Conservation (phyloP, 805 yeast species). For the Cyberlindnera galapagoensis region DNA sequence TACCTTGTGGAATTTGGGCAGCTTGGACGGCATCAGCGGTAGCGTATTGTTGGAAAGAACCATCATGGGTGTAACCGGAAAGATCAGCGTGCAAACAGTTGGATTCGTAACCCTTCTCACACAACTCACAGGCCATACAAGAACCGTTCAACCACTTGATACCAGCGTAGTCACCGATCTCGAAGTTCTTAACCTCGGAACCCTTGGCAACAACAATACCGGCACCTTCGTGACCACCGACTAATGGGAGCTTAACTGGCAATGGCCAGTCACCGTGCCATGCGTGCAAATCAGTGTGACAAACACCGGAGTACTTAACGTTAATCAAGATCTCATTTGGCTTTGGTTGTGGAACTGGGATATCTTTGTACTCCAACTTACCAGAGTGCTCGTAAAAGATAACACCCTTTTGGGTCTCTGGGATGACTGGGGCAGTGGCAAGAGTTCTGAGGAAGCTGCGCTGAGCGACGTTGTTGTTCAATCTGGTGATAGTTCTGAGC, state of each 20-base stretch:
- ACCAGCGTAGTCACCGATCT: constrained; percentile 78
- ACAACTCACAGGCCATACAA: constrained; percentile 71
- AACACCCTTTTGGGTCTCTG: constrained; percentile 65
- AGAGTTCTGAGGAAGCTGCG: constrained; percentile 16
- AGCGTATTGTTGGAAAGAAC: constrained; percentile 87
- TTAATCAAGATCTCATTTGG: constrained; percentile 73
- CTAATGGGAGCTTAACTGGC: constrained; percentile 65
- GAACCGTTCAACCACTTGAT: constrained; percentile 80
- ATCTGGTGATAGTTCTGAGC: constrained; percentile 22
- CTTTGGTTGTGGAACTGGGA: constrained; percentile 76
- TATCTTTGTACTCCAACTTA: constrained; percentile 57
- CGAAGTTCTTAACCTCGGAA: constrained; percentile 57
- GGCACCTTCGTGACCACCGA: constrained; percentile 90
- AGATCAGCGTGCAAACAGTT: constrained; percentile 65
- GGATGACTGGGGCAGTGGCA: constrained; percentile 34
- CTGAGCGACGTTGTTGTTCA: constrained; percentile 8
- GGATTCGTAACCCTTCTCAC: constrained; percentile 61
- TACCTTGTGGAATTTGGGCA: constrained; percentile 66
- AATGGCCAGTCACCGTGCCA: constrained; percentile 94
- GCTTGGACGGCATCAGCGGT: constrained; percentile 87
- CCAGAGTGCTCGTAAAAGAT: constrained; percentile 64
- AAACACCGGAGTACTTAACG: constrained; percentile 84
- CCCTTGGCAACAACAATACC: constrained; percentile 81
- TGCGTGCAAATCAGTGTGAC: constrained; percentile 92
- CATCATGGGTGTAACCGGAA: constrained; percentile 86